Base-by-base conservation (phyloP, 371 early-diverging fungal genomes). In the Saksenaea oblongispora region DNA sequence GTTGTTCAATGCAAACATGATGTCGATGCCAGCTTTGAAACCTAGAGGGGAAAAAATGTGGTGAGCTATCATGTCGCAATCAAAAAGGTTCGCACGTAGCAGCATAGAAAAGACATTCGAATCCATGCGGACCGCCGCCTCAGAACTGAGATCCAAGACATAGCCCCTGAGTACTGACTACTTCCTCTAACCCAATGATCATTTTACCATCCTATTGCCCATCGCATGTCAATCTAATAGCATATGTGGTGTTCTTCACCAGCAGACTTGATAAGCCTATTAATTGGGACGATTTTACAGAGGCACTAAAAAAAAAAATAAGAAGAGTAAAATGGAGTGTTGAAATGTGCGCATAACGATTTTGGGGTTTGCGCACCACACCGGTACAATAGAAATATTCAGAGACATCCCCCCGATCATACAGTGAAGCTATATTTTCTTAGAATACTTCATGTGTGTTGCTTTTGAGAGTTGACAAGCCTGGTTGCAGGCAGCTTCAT, bases 161-260 rank as follows among this genome's bases (percentile, higher is more conserved):
- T 44, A 18, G 0, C 17, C 44, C 44, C 44, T 44, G 44, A 44
- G 44, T 44, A 18, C 44, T 42, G 44, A 42, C 44, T 42, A 42
- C 44, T 42, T 42, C 44, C 44, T 42, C 44, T 17, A 42, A 42
- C 44, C 44, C 44, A 42, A 42, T 42, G 44, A 17, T 42, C 44
- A 42, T 17, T 17, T 17, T 42, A n/a, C 44, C 17, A 17, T 42
- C 44, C 44, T 42, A 42, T 42, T 42, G 44, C 44, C 44, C 44
- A 42, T 42, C 44, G 44, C 44, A 42, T 42, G 65, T 17, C 44
- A 42, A 42, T n/a, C 44, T 42, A 42, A 42, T 42, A 9, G 44
- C 17, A 42, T 42, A 42, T 5, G 44, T 42, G 44, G 44, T 42
- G 44, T 42, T 42, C 44, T 42, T 42, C 44, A 42, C 44, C n/a